These are phyloP conservation scores for Beauveria bassiana DNA, from an alignment of 2,329 filamentous ascomycete species.

Conservation along the genomic window DNA sequence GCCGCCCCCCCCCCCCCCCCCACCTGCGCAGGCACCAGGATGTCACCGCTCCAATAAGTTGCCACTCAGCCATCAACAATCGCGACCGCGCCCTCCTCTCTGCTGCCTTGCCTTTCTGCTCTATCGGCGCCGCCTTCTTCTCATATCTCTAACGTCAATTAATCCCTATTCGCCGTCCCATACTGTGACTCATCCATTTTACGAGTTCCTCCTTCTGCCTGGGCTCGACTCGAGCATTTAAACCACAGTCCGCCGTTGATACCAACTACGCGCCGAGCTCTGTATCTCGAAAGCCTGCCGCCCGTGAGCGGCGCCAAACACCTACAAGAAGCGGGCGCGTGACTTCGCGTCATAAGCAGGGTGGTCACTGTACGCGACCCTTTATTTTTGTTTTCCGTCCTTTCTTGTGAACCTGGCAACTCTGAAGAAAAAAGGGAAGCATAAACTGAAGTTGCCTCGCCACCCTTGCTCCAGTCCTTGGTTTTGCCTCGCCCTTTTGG, in stretches of 20 bases:
- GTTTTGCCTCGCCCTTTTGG: not conserved
- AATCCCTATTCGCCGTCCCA: not conserved
- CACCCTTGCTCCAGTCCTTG: not conserved
- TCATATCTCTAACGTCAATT: not conserved
- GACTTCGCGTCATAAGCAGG: not conserved
- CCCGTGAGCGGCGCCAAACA: not conserved
- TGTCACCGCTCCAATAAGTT: slow-evolving; percentile 2
- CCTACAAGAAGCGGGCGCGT: not conserved
- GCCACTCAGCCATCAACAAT: slow-evolving; percentile 6
- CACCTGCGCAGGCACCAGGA: slow-evolving; percentile 1
- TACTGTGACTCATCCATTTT: not conserved
- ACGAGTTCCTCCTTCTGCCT: not conserved
- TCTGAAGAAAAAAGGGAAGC: not conserved
- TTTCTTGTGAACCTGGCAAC: not conserved
- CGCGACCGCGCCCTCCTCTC: not conserved
- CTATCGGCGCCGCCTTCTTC: not conserved
- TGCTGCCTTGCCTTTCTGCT: not conserved
- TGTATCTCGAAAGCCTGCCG: not conserved
- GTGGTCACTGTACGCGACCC: not conserved
- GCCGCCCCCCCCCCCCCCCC: not conserved
- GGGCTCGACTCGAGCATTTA: not conserved
- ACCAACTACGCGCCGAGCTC: not conserved
- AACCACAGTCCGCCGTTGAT: not conserved
- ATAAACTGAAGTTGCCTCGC: not conserved
- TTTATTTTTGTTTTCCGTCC: not conserved